Base-by-base conservation (phyloP, 2,329 filamentous ascomycete species). In the Aspergillus sp. region DNA sequence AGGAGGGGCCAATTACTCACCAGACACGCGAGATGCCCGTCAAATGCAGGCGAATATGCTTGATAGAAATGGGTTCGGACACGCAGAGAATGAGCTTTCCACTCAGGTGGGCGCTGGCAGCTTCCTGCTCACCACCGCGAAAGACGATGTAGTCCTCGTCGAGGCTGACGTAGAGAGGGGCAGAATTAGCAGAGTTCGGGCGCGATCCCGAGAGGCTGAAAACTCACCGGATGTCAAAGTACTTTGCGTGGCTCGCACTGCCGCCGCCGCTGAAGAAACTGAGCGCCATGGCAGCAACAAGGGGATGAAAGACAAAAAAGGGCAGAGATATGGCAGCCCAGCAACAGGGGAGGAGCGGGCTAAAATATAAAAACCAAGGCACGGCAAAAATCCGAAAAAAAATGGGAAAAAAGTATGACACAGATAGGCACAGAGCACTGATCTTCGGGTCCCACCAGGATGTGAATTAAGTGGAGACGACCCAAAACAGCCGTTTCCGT, bases 91-190 rank as follows among this genome's bases (percentile, higher is more conserved):
- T 87, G 33, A 93, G 77, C 23, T 84, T 85, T 47, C 90, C 90
- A 68, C 88, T 90, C 64, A 95, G 77, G 54, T 90, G 76, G 67
- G 91, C 89, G 60, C 88, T 90, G 44, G 89, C 84, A 47, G 90
- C 89, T 70, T 93, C 90, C 70, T 89, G 82, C 56, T 90, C 87
- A 64, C 79, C 83, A 59, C 90, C 90, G 53, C 90, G 87, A 62
- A 95, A 88, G 31, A 93, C 87, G 58, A 93, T 85, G 57, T 93
- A 90, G 67, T 91, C 87, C 68, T 89, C 88, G 52, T 93, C 89
- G 59, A 93, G 83, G 52, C 90, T 92, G 67, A 17, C 11, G 8
- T 12, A 40, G 43, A 52, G 27, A 44, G 23, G 43, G 4, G 27
- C 27, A 31, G 43, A 19, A 62, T 69, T 62, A 71, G 67, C 44